These are phyloP conservation scores for Paramecium primaurelia DNA, from an alignment of 73 alveolate genomes.

Conservation along the genomic window DNA sequence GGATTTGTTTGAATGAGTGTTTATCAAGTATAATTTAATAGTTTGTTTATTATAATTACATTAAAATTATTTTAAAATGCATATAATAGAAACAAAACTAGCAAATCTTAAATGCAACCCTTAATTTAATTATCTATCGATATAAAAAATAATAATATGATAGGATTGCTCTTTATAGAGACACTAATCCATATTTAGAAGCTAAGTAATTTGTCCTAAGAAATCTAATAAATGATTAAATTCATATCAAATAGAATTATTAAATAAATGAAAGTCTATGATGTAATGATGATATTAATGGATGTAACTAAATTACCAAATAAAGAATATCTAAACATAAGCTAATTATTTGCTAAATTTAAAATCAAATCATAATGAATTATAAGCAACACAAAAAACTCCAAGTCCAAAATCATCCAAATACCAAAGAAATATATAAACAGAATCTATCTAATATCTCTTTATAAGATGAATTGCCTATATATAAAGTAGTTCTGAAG, in stretches of 20 bases:
- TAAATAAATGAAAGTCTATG: constrained; percentile 46
- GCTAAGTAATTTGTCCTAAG: neutral
- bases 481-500: constrained; percentile 12
- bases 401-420: neutral
- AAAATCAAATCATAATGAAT: neutral
- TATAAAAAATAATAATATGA: neutral
- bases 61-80: neutral
- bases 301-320: neutral
- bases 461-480: neutral
- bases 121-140: neutral
- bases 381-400: neutral
- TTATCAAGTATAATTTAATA: neutral
- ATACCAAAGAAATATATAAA: neutral
- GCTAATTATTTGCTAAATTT: neutral
- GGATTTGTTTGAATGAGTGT: constrained; percentile 23
- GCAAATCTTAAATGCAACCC: neutral
- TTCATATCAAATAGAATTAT: neutral
- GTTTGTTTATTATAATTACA: neutral
- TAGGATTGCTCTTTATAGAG: neutral
- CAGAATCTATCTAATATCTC: neutral
- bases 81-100: constrained; percentile 39
- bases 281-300: neutral
- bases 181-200: constrained; percentile 5
- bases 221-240: neutral
- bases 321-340: neutral